Conservation (phyloP, 202 grass and related monocot genomes). For the Carex arenaria region DNA sequence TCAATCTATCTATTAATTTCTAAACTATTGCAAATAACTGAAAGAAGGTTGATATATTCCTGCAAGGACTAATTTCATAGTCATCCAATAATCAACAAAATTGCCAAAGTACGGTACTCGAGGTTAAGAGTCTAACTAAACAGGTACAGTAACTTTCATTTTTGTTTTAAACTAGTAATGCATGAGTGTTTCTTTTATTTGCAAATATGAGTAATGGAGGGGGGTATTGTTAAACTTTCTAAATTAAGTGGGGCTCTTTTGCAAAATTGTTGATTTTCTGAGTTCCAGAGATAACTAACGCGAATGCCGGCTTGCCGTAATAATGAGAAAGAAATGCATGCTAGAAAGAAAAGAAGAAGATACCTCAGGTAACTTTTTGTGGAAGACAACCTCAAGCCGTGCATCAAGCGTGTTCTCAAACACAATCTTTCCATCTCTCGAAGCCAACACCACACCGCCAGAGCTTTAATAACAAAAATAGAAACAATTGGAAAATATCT, state of each 20-base stretch:
- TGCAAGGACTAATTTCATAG: background rate
- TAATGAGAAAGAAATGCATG: background rate
- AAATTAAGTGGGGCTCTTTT: background rate
- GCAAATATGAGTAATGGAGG: background rate
- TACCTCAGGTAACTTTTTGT: constrained; percentile 96
- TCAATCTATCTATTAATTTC: background rate
- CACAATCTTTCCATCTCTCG: constrained; percentile 95
- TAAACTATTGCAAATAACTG: background rate
- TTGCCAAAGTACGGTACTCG: background rate
- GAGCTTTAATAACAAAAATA: constrained; percentile 45
- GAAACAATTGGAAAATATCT: constrained; percentile 7
- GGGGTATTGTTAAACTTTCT: background rate
- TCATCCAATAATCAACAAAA: background rate
- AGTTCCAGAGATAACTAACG: background rate
- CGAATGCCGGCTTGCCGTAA: background rate
- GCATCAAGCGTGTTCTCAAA: constrained; percentile 89
- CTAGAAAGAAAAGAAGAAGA: background rate
- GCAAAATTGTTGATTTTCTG: background rate
- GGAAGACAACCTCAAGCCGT: constrained; percentile 91
- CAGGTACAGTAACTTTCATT: background rate
- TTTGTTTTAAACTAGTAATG: background rate
- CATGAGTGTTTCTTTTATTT: background rate
- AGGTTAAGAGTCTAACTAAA: background rate
- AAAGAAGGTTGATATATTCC: background rate
- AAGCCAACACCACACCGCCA: constrained; percentile 91